Evolutionary conservation across 2,329 filamentous ascomycete genomes (phyloP).

Genomic region (Blastomyces parvus): DNA sequence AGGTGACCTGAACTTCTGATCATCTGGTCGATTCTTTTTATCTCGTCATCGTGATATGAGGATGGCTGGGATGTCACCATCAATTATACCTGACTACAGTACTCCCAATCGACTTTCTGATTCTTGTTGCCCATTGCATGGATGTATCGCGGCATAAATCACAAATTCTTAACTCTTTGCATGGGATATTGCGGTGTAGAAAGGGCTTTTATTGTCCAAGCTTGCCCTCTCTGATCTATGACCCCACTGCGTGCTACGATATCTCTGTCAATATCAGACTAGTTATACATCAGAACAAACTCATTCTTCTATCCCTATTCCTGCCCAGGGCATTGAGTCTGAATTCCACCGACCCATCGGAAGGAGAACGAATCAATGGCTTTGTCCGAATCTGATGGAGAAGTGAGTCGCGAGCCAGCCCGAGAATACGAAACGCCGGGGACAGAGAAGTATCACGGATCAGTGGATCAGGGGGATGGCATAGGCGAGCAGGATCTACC

Average conservation of each 20-base stretch:
- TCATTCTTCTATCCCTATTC: neutral
- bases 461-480: neutral
- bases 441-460: neutral
- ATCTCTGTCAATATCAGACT: neutral
- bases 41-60: neutral
- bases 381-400: neutral
- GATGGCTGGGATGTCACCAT: slow-evolving; percentile 1
- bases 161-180: neutral
- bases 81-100: neutral
- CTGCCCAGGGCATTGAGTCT: neutral
- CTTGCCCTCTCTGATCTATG: neutral
- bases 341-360: neutral
- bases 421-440: neutral
- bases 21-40: neutral
- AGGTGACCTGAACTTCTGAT: neutral
- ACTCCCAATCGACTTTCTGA: neutral
- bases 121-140: neutral
- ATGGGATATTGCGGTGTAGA: neutral
- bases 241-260: neutral
- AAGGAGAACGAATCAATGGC: neutral
- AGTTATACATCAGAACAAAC: neutral
- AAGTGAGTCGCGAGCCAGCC: neutral
- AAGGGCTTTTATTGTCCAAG: neutral
- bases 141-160: neutral
- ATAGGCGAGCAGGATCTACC: neutral